Conservation (phyloP, 371 early-diverging fungal species). For the Apophysomyces ossiformis region DNA sequence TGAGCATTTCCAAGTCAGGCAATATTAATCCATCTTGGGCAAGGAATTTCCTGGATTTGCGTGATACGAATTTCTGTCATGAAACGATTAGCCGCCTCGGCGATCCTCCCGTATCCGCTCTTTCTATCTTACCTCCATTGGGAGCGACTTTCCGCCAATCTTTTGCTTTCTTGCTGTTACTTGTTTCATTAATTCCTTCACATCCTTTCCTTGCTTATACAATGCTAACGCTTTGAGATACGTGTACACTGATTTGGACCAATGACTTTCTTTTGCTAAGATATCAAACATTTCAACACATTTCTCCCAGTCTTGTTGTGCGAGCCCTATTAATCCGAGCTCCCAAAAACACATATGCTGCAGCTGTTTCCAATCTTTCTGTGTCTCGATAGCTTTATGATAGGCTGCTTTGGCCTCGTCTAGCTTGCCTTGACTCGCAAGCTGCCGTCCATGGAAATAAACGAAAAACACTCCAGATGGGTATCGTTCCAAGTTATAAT, state of each 20-base stretch:
- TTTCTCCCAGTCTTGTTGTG: constrained; percentile 56
- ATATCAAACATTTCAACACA: constrained; percentile 59
- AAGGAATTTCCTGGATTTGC: constrained; percentile 73
- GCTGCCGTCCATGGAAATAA: constrained; percentile 62
- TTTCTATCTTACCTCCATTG: constrained; percentile 61
- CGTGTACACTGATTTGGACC: constrained; percentile 77
- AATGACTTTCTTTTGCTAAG: constrained; percentile 69
- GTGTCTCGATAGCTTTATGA: constrained; percentile 44
- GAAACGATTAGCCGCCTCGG: constrained; percentile 1
- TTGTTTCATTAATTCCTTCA: constrained; percentile 51
- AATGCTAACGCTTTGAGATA: constrained; percentile 66
- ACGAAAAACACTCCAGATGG: constrained; percentile 69
- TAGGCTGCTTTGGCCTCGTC: constrained; percentile 58
- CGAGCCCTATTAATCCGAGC: constrained; percentile 52
- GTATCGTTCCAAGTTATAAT: constrained; percentile 44
- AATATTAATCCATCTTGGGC: constrained; percentile 63
- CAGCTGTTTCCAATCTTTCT: constrained; percentile 76
- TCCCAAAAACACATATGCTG: constrained; percentile 84
- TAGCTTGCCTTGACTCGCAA: constrained; percentile 50
- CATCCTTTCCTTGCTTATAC: constrained; percentile 36
- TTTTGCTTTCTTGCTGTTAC: constrained; percentile 65
- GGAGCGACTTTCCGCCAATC: constrained; percentile 80
- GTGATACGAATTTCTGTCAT: constrained; percentile 70
- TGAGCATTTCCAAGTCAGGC: constrained; percentile 73
- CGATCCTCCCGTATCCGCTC: neutral